Conservation (phyloP, 306 rosid genomes). For the Ormosia semicastrata region DNA sequence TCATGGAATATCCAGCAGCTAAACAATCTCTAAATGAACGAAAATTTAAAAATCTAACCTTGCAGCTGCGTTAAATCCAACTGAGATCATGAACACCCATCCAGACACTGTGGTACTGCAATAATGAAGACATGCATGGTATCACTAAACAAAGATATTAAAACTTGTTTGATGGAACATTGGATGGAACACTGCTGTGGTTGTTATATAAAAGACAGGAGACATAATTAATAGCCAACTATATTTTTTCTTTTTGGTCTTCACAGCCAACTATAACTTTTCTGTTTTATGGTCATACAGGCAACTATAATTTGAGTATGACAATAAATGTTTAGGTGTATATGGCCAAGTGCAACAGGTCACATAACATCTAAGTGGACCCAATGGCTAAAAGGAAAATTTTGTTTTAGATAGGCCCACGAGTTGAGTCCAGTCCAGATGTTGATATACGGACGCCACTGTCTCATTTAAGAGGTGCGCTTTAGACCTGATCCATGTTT, state of each 20-base stretch:
- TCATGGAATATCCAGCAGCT: background rate
- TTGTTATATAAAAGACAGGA: background rate
- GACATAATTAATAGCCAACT: background rate
- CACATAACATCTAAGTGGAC: background rate
- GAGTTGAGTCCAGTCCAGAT: background rate
- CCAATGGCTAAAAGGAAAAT: background rate
- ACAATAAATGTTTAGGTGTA: background rate
- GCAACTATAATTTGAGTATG: background rate
- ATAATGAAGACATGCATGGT: background rate
- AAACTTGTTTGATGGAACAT: background rate
- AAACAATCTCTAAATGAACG: background rate
- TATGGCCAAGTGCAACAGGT: background rate
- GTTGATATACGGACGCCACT: background rate
- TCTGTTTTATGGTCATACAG: too few relatives aligned
- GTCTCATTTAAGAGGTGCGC: too few relatives aligned
- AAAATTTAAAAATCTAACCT: conserved; percentile 43
- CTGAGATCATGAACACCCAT: conserved; percentile 81
- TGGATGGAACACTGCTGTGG: background rate
- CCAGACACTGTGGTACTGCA: conserved; percentile 69
- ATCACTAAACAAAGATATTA: background rate
- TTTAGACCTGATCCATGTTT: too few relatives aligned
- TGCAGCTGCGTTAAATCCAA: conserved; percentile 88
- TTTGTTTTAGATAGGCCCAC: background rate
- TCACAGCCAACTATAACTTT: too few relatives aligned
- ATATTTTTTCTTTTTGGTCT: too few relatives aligned